phyloP scores from a whole-genome alignment of 768 basidiomycete species.

The Amyloporia xantha region DNA sequence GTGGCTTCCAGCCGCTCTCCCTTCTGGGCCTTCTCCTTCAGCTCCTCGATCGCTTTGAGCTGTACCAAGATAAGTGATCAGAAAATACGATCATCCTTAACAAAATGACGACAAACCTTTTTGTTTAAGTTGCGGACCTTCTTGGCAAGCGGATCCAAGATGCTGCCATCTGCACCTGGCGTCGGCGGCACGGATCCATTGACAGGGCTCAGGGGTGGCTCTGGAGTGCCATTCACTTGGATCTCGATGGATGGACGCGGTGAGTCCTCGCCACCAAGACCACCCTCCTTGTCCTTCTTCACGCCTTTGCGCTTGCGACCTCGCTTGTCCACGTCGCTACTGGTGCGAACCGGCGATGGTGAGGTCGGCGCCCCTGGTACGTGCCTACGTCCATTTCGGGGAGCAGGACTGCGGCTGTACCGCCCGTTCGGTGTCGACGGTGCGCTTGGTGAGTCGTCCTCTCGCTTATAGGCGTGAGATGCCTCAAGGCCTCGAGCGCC shows the following conservation, averaged over 20 bases:
- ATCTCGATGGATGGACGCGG: conserved; percentile 32
- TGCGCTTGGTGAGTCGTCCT: conserved; percentile 69
- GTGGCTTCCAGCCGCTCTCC: conserved; percentile 93
- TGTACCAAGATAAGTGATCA: conserved; percentile 28
- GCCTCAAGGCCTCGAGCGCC: conserved; percentile 88
- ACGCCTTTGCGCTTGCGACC: conserved; percentile 51
- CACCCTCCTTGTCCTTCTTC: conserved; percentile 37
- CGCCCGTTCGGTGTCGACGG: conserved; percentile 56
- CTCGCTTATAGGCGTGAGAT: conserved; percentile 83
- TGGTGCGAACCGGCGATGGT: conserved; percentile 41
- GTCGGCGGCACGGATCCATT: conserved; percentile 40
- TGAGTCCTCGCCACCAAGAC: conserved; percentile 22
- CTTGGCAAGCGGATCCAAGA: conserved; percentile 80
- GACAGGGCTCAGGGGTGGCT: conserved; percentile 11
- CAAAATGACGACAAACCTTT: conserved; percentile 47
- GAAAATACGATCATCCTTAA: not conserved
- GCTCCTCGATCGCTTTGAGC: conserved; percentile 98
- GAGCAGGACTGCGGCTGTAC: conserved; percentile 52
- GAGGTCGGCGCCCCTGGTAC: conserved; percentile 66
- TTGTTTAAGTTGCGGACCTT: conserved; percentile 93
- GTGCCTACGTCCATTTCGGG: conserved; percentile 40
- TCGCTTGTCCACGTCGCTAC: conserved; percentile 42
- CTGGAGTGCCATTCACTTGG: conserved; percentile 19
- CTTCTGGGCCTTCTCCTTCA: conserved; percentile 85
- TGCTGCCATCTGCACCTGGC: conserved; percentile 43